These are phyloP conservation scores for Aspergillus saccharolyticus DNA, from an alignment of 495 filamentous ascomycete species.

Conservation along the genomic window DNA sequence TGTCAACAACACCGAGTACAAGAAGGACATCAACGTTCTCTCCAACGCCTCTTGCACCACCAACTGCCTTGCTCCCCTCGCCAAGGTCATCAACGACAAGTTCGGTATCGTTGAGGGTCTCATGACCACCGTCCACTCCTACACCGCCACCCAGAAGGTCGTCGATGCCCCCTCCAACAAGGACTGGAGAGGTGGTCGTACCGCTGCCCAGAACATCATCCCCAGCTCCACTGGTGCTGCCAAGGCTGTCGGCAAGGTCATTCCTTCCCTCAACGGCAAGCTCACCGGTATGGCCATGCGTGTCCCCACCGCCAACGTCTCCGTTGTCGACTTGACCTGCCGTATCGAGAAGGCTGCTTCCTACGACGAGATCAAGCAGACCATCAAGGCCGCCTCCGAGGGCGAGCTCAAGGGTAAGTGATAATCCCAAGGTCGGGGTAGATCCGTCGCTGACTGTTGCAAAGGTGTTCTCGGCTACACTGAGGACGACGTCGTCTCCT, in stretches of 20 bases:
- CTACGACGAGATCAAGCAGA: constrained; percentile 92
- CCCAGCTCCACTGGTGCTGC: constrained; percentile 98
- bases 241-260: constrained; percentile 99
- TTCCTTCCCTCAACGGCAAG: constrained; percentile 95
- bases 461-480: constrained; percentile 87
- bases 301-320: constrained; percentile 98
- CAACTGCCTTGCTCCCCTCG: constrained; percentile 98
- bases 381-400: constrained; percentile 83
- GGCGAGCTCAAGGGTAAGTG: constrained; percentile 77
- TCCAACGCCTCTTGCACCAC: constrained; percentile 99
- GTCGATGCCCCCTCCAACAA: constrained; percentile 96
- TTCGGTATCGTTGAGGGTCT: constrained; percentile 96
- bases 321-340: constrained; percentile 94
- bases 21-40: constrained; percentile 80
- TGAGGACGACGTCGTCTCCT: constrained; percentile 95
- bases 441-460: background rate
- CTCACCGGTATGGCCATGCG: constrained; percentile 99
- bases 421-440: background rate
- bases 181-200: constrained; percentile 99
- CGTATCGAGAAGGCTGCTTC: constrained; percentile 83
- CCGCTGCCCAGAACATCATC: constrained; percentile 99
- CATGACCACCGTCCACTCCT: constrained; percentile 99
- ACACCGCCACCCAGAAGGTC: constrained; percentile 99
- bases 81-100: constrained; percentile 98
- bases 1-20: constrained; percentile 94